These are phyloP conservation scores for Bipolaris cookei DNA, from an alignment of 2,329 filamentous ascomycete species.

Conservation along the genomic window DNA sequence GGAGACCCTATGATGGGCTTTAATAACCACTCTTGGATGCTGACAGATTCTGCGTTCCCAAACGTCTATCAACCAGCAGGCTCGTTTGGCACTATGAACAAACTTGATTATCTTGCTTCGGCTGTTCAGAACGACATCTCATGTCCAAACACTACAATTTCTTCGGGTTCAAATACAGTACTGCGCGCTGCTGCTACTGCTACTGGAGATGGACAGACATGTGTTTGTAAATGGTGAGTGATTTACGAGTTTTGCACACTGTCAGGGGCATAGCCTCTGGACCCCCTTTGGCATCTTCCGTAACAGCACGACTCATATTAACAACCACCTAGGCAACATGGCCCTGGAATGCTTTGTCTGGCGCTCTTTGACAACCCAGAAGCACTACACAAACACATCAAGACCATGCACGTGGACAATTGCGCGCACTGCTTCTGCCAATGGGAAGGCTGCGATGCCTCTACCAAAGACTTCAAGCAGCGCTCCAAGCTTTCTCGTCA, in stretches of 20 bases:
- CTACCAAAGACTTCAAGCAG: conserved; percentile 49
- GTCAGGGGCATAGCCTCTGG: too few species aligned
- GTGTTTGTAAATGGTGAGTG: conserved; percentile 42
- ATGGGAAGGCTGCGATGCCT: conserved; percentile 46
- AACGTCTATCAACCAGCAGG: conserved; percentile 20
- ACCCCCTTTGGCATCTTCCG: neutral
- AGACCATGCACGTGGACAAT: conserved; percentile 44
- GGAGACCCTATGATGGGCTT: conserved; percentile 30
- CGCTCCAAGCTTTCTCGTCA: conserved; percentile 49
- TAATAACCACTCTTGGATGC: conserved; percentile 37
- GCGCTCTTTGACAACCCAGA: conserved; percentile 37
- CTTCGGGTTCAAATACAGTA: conserved; percentile 12
- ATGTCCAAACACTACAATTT: conserved; percentile 21
- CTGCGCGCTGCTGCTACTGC: conserved; percentile 6
- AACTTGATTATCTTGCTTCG: conserved; percentile 39
- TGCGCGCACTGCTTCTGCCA: conserved; percentile 45
- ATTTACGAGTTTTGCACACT: neutral
- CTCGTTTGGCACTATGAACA: conserved; percentile 23
- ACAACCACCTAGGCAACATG: conserved; percentile 29
- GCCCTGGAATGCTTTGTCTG: conserved; percentile 35
- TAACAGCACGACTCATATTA: neutral
- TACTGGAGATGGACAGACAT: conserved; percentile 19
- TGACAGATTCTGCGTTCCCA: conserved; percentile 33
- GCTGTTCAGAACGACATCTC: conserved; percentile 38
- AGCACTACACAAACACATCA: conserved; percentile 46